Evolutionary conservation across 23 red algal species (phyloP).

Genomic region (Gracilaria vermiculophylla): DNA sequence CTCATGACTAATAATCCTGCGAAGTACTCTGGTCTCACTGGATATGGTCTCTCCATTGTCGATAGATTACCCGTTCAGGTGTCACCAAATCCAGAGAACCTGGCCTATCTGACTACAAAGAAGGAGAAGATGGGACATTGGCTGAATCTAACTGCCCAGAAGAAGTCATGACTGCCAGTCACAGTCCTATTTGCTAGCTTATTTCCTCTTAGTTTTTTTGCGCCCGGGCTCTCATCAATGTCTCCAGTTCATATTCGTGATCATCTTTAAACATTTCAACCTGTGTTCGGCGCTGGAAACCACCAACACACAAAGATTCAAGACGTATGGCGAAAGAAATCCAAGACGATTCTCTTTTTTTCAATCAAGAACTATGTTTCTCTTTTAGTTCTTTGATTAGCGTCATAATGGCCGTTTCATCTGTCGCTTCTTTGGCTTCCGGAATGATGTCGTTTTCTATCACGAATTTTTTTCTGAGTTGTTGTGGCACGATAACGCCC

Average conservation of each 20-base stretch:
- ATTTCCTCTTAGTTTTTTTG: background rate
- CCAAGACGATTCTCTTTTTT: background rate
- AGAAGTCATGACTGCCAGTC: background rate
- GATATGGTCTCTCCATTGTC: slow-evolving; percentile 83
- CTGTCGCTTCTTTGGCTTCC: slow-evolving; percentile 13
- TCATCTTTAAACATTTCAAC: background rate
- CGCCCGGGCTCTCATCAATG: background rate
- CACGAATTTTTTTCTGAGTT: background rate
- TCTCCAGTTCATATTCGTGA: background rate
- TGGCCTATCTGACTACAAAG: slow-evolving; percentile 87
- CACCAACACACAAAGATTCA: background rate
- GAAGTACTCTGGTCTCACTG: slow-evolving; percentile 93
- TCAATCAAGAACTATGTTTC: background rate
- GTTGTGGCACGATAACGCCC: background rate
- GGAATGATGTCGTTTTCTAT: background rate
- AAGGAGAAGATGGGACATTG: slow-evolving; percentile 91
- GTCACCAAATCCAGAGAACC: slow-evolving; percentile 80
- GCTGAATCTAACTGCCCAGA: slow-evolving; percentile 50
- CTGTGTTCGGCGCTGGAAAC: background rate
- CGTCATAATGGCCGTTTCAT: background rate
- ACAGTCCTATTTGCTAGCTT: no score
- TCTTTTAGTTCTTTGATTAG: slow-evolving; percentile 4
- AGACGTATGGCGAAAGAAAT: background rate
- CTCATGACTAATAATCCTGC: slow-evolving; percentile 99
- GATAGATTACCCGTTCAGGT: slow-evolving; percentile 83